phyloP scores from a whole-genome alignment of 1,139 yeast species.

The Taphrina deformans region DNA sequence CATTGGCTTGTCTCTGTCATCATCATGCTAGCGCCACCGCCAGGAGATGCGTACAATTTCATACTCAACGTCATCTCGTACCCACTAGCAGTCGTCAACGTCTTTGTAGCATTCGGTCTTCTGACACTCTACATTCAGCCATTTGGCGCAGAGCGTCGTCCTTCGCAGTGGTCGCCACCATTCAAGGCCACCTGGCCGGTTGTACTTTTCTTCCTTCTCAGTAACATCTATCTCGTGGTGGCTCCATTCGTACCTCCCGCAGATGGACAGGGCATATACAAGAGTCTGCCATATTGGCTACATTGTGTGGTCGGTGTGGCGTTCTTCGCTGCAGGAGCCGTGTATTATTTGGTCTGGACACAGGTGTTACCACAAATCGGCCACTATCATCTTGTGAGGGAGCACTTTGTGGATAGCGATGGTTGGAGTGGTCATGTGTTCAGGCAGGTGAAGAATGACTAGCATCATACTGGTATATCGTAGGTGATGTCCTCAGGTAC shows the following conservation, averaged over 20 bases:
- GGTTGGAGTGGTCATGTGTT: slow-evolving; percentile 47
- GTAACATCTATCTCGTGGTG: slow-evolving; percentile 67
- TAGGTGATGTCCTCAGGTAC: too few species aligned
- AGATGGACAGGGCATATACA: slow-evolving; percentile 64
- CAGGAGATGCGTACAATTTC: slow-evolving; percentile 76
- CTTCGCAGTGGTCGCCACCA: slow-evolving; percentile 76
- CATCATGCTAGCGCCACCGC: slow-evolving; percentile 66
- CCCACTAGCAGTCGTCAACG: slow-evolving; percentile 70
- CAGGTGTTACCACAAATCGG: slow-evolving; percentile 59
- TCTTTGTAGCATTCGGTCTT: slow-evolving; percentile 71
- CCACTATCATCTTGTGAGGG: slow-evolving; percentile 59
- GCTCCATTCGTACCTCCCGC: slow-evolving; percentile 69
- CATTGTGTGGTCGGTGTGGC: slow-evolving; percentile 62
- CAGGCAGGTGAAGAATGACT: too few species aligned
- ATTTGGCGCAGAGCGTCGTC: slow-evolving; percentile 47
- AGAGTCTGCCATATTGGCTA: slow-evolving; percentile 68
- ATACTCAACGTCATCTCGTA: slow-evolving; percentile 73
- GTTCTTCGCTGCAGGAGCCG: slow-evolving; percentile 66
- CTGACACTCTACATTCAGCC: slow-evolving; percentile 56
- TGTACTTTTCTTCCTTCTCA: slow-evolving; percentile 61
- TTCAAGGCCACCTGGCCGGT: slow-evolving; percentile 67
- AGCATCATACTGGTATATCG: too few species aligned
- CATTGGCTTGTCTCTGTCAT: slow-evolving; percentile 57
- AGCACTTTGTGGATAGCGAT: slow-evolving; percentile 62
- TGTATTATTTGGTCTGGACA: slow-evolving; percentile 72